Percentiles rank a stretch among this genome's conserved stretches.
Conservation (phyloP, 306 rosid species). For the Ziziphus jujuba region DNA sequence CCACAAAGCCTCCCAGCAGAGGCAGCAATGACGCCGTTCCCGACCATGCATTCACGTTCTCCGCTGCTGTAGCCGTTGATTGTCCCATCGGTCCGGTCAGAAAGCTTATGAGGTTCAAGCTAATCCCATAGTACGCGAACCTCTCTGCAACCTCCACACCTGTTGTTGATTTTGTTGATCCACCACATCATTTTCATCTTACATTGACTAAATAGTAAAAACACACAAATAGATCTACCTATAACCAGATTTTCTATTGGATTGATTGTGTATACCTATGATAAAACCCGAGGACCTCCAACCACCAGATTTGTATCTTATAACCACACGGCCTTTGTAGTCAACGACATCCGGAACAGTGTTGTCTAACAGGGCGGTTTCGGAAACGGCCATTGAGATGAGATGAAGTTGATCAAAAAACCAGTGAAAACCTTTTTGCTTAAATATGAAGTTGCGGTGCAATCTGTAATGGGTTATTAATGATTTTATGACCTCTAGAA, state of each 20-base stretch:
- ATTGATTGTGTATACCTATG: not conserved
- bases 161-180: not conserved
- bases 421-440: too few species aligned
- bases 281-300: slow-evolving; percentile 24
- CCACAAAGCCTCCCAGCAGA: slow-evolving; percentile 50
- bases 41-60: slow-evolving; percentile 51
- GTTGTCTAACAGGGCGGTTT: slow-evolving; percentile 5
- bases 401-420: not conserved
- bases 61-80: slow-evolving; percentile 49
- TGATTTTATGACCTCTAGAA: too few species aligned
- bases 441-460: too few species aligned
- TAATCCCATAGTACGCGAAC: slow-evolving; percentile 49
- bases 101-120: slow-evolving; percentile 43
- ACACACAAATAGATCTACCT: too few species aligned
- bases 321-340: slow-evolving; percentile 9
- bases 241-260: too few species aligned
- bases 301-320: not conserved
- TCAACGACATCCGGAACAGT: slow-evolving; percentile 20
- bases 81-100: slow-evolving; percentile 53
- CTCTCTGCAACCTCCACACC: slow-evolving; percentile 61
- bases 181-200: too few species aligned
- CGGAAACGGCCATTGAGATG: not conserved
- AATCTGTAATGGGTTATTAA: too few species aligned
- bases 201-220: too few species aligned
- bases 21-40: slow-evolving; percentile 55